phyloP scores from a whole-genome alignment of 2,329 filamentous ascomycete genomes.

The Madurella fahalii region DNA sequence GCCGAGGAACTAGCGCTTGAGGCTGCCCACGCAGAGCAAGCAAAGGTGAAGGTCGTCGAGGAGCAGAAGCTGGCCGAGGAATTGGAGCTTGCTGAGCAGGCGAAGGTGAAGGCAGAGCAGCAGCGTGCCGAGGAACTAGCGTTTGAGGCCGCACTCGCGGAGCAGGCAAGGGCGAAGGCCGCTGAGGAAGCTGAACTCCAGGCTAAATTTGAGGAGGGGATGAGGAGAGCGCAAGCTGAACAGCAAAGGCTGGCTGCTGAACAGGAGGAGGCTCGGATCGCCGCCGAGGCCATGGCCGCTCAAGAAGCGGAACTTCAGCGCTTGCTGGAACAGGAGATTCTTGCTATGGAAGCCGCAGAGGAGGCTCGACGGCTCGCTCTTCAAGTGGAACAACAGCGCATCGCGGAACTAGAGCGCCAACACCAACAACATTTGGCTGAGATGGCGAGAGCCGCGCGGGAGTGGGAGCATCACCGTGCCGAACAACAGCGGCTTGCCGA shows the following conservation, averaged over 20 bases:
- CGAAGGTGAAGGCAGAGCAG: background rate
- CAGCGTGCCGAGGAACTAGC: background rate
- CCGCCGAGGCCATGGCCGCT: background rate
- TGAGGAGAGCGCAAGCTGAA: background rate
- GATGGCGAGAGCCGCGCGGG: background rate
- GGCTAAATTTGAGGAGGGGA: background rate
- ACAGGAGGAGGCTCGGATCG: background rate
- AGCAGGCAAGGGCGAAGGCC: background rate
- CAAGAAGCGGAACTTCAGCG: background rate
- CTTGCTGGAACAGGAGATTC: background rate
- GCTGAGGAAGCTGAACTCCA: background rate
- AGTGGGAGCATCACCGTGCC: background rate
- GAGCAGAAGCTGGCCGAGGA: background rate
- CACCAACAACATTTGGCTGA: background rate
- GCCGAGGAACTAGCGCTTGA: background rate
- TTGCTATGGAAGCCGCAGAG: background rate
- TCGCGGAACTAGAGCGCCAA: background rate
- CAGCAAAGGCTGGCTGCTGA: background rate
- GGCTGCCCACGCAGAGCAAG: background rate
- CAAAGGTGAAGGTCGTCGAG: background rate
- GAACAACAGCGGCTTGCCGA: background rate
- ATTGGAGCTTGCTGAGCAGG: background rate
- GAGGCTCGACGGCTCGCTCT: background rate
- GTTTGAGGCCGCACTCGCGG: too few species aligned
- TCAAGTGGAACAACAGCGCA: background rate